phyloP scores from a whole-genome alignment of 306 rosid genomes.

The Prunus padus region DNA sequence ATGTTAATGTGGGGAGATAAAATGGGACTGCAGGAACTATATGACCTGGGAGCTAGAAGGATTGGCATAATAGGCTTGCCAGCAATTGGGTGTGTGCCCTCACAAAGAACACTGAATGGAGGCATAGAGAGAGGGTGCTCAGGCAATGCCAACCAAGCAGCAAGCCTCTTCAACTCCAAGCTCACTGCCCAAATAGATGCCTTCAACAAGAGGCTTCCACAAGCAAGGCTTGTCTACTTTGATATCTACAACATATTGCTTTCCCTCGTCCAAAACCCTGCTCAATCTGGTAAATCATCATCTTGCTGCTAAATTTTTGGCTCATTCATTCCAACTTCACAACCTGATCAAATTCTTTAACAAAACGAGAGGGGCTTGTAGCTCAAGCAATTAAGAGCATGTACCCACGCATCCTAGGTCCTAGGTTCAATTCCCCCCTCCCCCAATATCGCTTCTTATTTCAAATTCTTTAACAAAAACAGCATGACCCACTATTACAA shows the following conservation, averaged over 20 bases:
- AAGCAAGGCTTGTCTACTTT: conserved; percentile 57
- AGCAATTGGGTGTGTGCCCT: conserved; percentile 66
- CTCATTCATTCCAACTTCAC: background rate
- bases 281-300: conserved; percentile 44
- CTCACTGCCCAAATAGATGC: conserved; percentile 36
- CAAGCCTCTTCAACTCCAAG: conserved; percentile 61
- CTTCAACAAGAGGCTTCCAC: conserved; percentile 31
- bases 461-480: too few relatives aligned
- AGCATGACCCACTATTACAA: too few relatives aligned
- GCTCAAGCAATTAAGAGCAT: too few relatives aligned
- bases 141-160: conserved; percentile 44
- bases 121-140: conserved; percentile 46
- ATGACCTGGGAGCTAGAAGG: conserved; percentile 62
- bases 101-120: conserved; percentile 58
- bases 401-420: too few relatives aligned
- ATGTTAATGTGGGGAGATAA: background rate
- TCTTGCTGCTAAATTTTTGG: background rate
- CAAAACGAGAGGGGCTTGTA: too few relatives aligned
- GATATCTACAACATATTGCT: conserved; percentile 44
- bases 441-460: too few relatives aligned
- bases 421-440: too few relatives aligned
- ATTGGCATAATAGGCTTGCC: conserved; percentile 55
- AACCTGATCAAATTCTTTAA: too few relatives aligned
- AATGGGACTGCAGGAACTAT: conserved; percentile 45
- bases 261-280: conserved; percentile 46